Evolutionary conservation across 2,329 filamentous ascomycete species (phyloP).

Genomic region (Botrytis byssoidea): DNA sequence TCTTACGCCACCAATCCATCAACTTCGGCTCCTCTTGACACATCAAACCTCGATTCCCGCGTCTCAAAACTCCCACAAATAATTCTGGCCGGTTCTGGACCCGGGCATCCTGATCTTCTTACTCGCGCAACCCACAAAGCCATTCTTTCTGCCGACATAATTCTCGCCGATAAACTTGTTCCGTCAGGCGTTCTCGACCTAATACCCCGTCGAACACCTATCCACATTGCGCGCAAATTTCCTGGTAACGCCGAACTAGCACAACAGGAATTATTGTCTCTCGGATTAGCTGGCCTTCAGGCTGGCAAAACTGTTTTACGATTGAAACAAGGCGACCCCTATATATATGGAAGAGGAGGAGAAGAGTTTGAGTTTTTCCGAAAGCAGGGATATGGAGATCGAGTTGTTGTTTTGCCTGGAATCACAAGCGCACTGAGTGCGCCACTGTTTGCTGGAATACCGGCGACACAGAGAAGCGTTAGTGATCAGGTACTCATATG

Average conservation of each 20-base stretch:
- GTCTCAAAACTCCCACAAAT: conserved; percentile 61
- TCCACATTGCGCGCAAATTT: conserved; percentile 95
- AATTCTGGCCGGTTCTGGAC: conserved; percentile 86
- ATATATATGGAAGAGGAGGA: conserved; percentile 90
- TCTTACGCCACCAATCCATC: conserved; percentile 55
- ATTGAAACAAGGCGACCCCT: conserved; percentile 95
- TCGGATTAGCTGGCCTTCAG: conserved; percentile 68
- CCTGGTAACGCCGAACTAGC: conserved; percentile 94
- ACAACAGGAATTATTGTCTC: conserved; percentile 81
- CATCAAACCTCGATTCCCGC: conserved; percentile 34
- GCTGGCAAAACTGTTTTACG: conserved; percentile 79
- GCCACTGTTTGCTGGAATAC: conserved; percentile 84
- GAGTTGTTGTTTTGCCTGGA: conserved; percentile 73
- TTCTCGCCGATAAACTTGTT: conserved; percentile 83
- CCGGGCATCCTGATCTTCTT: conserved; percentile 87
- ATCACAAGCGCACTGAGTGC: conserved; percentile 86
- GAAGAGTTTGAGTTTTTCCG: conserved; percentile 89
- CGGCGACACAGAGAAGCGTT: conserved; percentile 83
- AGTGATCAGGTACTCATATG: conserved; percentile 95
- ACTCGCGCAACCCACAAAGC: conserved; percentile 79
- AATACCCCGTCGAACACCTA: conserved; percentile 82
- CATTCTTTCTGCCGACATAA: conserved; percentile 71
- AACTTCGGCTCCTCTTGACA: conserved; percentile 37
- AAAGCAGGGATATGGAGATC: conserved; percentile 63
- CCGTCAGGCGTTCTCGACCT: conserved; percentile 82